Conservation (phyloP, 2,329 filamentous ascomycete genomes). For the Ophiostoma novo-ulmi region DNA sequence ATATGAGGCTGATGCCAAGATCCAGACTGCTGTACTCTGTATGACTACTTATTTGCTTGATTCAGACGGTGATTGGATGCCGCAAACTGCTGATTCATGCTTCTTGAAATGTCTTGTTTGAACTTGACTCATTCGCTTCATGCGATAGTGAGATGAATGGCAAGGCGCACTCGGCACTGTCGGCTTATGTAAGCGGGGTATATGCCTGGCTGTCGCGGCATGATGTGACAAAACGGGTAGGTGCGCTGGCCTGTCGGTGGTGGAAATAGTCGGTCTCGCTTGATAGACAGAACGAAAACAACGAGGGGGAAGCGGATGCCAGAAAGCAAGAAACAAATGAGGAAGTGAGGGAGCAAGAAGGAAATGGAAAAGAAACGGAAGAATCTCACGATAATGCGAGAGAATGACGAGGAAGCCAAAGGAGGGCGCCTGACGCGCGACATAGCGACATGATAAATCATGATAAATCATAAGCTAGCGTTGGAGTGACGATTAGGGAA, state of each 20-base stretch:
- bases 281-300: not conserved
- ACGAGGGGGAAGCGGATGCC: not conserved
- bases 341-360: not conserved
- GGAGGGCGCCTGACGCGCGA: constrained; percentile 9
- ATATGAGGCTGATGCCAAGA: constrained; percentile 26
- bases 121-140: constrained; percentile 3
- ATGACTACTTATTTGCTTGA: not conserved
- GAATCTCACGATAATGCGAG: not conserved
- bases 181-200: not conserved
- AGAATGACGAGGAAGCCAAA: not conserved
- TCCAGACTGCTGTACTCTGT: not conserved
- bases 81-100: not conserved
- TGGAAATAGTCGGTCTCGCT: not conserved
- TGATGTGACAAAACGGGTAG: not conserved
- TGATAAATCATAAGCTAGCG: not conserved
- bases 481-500: constrained; percentile 1
- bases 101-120: not conserved
- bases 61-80: not conserved
- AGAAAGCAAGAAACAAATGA: not conserved
- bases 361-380: not conserved
- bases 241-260: not conserved
- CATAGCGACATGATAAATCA: not conserved
- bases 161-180: not conserved
- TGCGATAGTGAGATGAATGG: not conserved
- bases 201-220: not conserved